These are phyloP conservation scores for Spathaspora sp. DNA, from an alignment of 805 yeast species.

Conservation along the genomic window DNA sequence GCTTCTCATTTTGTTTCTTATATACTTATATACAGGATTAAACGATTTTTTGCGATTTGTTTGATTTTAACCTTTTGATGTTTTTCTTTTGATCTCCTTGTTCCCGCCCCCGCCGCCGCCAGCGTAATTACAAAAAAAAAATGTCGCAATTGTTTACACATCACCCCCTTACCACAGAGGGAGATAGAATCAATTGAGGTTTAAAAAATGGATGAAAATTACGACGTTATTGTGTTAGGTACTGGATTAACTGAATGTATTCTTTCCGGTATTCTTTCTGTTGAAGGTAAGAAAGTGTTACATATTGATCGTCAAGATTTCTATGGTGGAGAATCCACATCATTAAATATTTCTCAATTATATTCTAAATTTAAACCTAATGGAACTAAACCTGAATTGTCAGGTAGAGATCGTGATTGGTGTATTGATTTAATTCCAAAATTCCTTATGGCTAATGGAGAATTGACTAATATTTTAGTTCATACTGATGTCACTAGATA, in stretches of 20 bases:
- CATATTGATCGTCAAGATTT: conserved; percentile 96
- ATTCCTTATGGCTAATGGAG: conserved; percentile 96
- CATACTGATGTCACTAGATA: conserved; percentile 96
- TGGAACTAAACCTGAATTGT: conserved; percentile 62
- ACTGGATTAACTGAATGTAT: conserved; percentile 96
- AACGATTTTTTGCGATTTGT: no score
- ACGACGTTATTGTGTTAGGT: conserved; percentile 95
- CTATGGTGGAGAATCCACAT: conserved; percentile 92
- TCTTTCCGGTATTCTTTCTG: conserved; percentile 87
- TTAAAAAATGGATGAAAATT: conserved; percentile 86
- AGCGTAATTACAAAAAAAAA: no score
- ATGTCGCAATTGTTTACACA: not conserved
- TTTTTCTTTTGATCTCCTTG: no score
- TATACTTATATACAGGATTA: no score
- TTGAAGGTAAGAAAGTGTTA: conserved; percentile 96
- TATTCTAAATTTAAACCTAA: conserved; percentile 84
- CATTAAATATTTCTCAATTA: conserved; percentile 64
- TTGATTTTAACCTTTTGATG: no score
- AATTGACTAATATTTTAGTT: conserved; percentile 88
- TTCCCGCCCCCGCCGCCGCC: no score
- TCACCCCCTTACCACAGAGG: not conserved
- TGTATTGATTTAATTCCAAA: conserved; percentile 96
- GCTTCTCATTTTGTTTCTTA: no score
- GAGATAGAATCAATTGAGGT: not conserved
- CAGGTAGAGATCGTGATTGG: conserved; percentile 96